Base-by-base conservation (phyloP, 164 flowering plant species). In the Liriodendron chinense region DNA sequence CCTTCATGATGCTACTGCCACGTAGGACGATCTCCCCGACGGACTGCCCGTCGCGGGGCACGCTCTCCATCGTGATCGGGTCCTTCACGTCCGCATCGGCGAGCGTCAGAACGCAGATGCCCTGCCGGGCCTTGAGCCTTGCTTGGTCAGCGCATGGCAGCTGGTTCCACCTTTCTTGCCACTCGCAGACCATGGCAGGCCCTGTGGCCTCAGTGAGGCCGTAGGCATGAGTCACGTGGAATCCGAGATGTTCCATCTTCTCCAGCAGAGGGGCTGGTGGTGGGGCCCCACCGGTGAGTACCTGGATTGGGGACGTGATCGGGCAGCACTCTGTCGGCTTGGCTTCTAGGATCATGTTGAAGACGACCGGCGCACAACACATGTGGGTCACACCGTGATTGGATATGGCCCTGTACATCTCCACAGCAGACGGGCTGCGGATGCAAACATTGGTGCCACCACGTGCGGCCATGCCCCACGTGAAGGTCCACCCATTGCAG, bases 401-500 rank as follows among this genome's bases (percentile, higher is more conserved):
- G 12, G 84, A 72, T 10, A 95, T 93, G 82, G 77, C 86, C 0
- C 74, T 48, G 80, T 87, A 89, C 68, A 95, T 92, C 34, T 86
- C 89, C 0, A 21, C 20, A 0, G 98, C 96, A 2, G 87, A 79
- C 7, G 88, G 82, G 80, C 82, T 85, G 57, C 97, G 90, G 8
- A 95, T 83, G 82, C 98, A 95, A 2, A 95, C 88, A 70, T 93
- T 93, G 64, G 97, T 95, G 14, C 98, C 98, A 7, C 98, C 98
- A 0, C 94, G 89, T 0, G 98, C 98, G 0, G 98, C 98, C 1
- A 91, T 67, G 0, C 96, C 98, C 98, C 98, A 95, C 0, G 98
- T 89, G 86, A 92, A 89, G 20, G 96, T 88, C 98, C 98, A 95
- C 0, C 98, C 98, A 43, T 95, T 95, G 84, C 96, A 89, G 79